Evolutionary conservation across 177 flowering plant genomes (phyloP).

Genomic region (Vitis hybrid): DNA sequence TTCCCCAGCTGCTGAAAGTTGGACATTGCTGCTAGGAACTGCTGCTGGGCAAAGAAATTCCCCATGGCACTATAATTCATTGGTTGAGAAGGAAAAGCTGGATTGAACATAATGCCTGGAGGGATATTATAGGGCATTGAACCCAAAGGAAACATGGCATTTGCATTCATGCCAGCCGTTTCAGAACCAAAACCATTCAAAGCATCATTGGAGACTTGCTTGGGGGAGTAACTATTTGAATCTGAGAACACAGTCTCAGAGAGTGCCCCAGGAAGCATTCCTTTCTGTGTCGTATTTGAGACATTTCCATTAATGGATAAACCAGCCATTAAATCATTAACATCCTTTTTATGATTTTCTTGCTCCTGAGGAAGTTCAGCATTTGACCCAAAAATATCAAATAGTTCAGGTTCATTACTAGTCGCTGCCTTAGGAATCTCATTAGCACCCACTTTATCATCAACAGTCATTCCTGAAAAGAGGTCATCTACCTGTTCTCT

Average conservation of each 20-base stretch:
- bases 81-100: constrained; percentile 54
- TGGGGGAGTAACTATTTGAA: constrained; percentile 22
- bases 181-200: constrained; percentile 45
- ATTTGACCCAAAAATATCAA: constrained; percentile 67
- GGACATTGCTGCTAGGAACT: constrained; percentile 76
- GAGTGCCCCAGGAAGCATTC: constrained; percentile 12
- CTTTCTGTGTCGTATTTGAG: constrained; percentile 36
- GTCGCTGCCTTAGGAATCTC: constrained; percentile 21
- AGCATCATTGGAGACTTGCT: constrained; percentile 32
- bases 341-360: constrained; percentile 26
- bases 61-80: constrained; percentile 75
- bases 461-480: constrained; percentile 76
- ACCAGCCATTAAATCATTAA: constrained; percentile 58
- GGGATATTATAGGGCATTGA: constrained; percentile 52
- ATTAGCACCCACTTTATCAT: constrained; percentile 32
- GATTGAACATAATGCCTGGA: constrained; percentile 65
- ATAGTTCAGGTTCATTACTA: constrained; percentile 37
- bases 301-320: constrained; percentile 46
- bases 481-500: constrained; percentile 54
- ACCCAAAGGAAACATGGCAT: constrained; percentile 49
- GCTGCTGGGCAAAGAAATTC: constrained; percentile 75
- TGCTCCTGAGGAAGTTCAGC: constrained; percentile 33
- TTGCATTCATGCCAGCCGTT: constrained; percentile 37
- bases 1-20: constrained; percentile 69
- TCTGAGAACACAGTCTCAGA: constrained; percentile 35